A percentile compares a stretch with the other conserved stretches of the same genome.
These are phyloP conservation scores for Aulographum hederae DNA, from an alignment of 2,329 filamentous ascomycete genomes.

Conservation along the genomic window DNA sequence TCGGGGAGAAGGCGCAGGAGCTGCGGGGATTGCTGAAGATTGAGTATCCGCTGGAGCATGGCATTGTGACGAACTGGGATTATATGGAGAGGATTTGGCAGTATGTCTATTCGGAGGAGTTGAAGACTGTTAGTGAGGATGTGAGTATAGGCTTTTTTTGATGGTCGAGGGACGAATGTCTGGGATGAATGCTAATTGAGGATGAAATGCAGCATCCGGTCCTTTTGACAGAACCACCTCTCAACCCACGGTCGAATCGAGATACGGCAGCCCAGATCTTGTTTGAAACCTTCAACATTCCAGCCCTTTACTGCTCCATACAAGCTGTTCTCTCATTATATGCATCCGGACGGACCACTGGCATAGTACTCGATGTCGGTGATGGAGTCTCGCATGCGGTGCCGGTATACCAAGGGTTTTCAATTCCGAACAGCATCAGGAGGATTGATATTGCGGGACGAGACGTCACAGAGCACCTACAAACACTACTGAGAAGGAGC, in stretches of 20 bases:
- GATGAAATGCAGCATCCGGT: conserved; percentile 58
- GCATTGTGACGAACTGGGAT: conserved; percentile 98
- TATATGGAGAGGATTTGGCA: conserved; percentile 99
- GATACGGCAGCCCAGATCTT: conserved; percentile 94
- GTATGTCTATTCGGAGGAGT: conserved; percentile 85
- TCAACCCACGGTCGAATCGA: conserved; percentile 89
- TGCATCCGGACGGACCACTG: conserved; percentile 86
- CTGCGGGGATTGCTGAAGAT: conserved; percentile 89
- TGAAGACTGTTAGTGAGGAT: conserved; percentile 96
- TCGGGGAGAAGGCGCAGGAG: conserved; percentile 81
- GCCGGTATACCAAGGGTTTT: conserved; percentile 94
- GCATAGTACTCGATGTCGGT: conserved; percentile 85
- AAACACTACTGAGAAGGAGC: conserved; percentile 75
- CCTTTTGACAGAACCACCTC: conserved; percentile 81
- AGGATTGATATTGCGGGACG: conserved; percentile 90
- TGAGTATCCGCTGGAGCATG: conserved; percentile 85
- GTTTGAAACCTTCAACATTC: conserved; percentile 97
- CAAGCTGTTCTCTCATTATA: conserved; percentile 94
- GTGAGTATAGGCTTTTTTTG: conserved; percentile 26
- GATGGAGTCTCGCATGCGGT: conserved; percentile 96
- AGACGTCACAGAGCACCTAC: conserved; percentile 91
- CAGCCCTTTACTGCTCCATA: conserved; percentile 88
- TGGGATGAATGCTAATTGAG: conserved; percentile 4
- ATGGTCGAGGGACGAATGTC: neutral
- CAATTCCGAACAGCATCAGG: conserved; percentile 86